Evolutionary conservation across 192 early-diverging fungal species (phyloP), one percentile per base, ranked within the genome.

Genomic region (Dissophora globulifera): DNA sequence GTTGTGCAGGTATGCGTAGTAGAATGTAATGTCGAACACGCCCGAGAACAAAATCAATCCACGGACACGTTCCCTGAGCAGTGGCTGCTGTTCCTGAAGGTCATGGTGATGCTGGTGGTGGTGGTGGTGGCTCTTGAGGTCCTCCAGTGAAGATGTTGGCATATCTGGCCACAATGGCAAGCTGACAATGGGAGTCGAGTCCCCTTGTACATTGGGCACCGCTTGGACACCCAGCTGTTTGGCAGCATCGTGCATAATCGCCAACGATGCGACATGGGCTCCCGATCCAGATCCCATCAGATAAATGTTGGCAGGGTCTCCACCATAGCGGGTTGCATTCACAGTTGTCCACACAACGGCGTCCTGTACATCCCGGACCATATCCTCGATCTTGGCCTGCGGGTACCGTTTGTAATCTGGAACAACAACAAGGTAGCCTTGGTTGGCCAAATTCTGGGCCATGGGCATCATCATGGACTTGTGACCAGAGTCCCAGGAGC

Each of bases 331-430:
- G 8, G 66, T 79, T 13, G 38, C 78, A 47, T 70, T 71, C 46
- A 58, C 38, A 30, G 62, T 35, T 5, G 81, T 70, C 81, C 81
- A 82, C 13, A 47, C 23, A 32, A 82, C 71, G 6, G 61, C 66
- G 20, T 75, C 61, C 58, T 82, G 81, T 40, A 82, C 52, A 62
- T 82, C 81, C 9, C 62, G 20, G 38, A 82, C 81, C 76, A 82
- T 82, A 9, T 79, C 70, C 47, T 72, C 65, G 22, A 82, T 82
- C 60, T 76, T 82, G 40, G 78, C 81, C 9, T 57, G 51, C 2
- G 81, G 81, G 68, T 82, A 82, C 11, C 76, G 64, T 19, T 64
- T 82, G 27, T 79, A 79, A 65, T 82, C 75, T 17, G 81, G 81
- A 9, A 82, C 81, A 2, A 82, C 71, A 0, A 82, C 81, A 20